Conservation (phyloP, 129 eudicot genomes). For the Helichrysum umbraculigerum region DNA sequence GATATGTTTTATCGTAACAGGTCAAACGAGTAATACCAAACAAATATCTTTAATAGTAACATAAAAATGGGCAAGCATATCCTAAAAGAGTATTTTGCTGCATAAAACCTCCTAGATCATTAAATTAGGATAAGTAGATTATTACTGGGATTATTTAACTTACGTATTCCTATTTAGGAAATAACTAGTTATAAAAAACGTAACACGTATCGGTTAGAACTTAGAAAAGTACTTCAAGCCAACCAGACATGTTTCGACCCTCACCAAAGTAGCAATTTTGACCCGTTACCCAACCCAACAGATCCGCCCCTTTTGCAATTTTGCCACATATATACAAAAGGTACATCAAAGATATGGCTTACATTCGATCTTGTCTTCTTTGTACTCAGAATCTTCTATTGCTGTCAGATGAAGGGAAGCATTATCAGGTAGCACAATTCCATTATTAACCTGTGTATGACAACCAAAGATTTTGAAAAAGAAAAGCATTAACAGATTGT, state of each 20-base stretch:
- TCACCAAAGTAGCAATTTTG: neutral
- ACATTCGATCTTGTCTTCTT: conserved; percentile 47
- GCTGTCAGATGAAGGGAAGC: conserved; percentile 92
- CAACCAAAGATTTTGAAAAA: neutral
- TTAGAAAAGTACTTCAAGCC: neutral
- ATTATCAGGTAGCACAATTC: conserved; percentile 86
- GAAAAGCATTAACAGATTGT: neutral
- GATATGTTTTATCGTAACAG: neutral
- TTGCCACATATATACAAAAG: neutral
- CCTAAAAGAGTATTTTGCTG: neutral
- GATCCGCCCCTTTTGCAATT: neutral
- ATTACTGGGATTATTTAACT: neutral
- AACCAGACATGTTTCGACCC: neutral
- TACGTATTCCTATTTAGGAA: neutral
- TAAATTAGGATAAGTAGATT: neutral
- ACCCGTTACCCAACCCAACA: neutral
- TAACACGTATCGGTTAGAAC: no score
- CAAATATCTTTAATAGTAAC: neutral
- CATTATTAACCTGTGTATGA: conserved; percentile 57
- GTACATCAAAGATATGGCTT: neutral
- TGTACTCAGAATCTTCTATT: conserved; percentile 97
- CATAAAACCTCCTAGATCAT: neutral
- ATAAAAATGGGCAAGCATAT: neutral
- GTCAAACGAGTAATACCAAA: neutral
- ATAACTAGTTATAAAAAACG: neutral